These are phyloP conservation scores for Bipolaris cookei DNA, from an alignment of 2,329 filamentous ascomycete species.

Conservation along the genomic window DNA sequence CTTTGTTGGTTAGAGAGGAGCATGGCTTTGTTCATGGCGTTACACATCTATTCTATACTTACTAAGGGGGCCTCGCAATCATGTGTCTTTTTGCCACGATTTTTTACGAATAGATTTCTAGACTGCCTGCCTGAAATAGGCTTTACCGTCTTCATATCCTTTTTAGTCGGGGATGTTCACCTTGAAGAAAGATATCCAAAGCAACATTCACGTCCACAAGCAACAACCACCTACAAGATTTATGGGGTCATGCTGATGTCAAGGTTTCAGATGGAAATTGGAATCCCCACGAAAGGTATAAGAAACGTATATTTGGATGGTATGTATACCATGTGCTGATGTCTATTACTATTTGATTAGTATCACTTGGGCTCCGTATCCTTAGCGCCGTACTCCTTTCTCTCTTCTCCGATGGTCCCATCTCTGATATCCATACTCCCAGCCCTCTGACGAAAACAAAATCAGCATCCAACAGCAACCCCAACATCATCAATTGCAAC, in stretches of 20 bases:
- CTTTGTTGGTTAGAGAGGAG: conserved; percentile 19
- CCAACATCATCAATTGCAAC: conserved; percentile 27
- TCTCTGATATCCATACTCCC: neutral
- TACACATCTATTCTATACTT: conserved; percentile 8
- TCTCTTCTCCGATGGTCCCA: neutral
- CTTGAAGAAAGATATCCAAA: neutral
- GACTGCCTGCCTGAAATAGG: conserved; percentile 11
- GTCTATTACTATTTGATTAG: neutral
- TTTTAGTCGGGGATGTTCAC: neutral
- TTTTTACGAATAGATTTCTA: conserved; percentile 15
- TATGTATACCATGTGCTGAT: neutral
- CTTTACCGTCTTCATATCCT: neutral
- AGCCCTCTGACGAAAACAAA: no score
- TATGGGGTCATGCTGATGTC: neutral
- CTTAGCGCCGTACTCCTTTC: neutral
- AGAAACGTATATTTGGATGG: neutral
- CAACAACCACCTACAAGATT: neutral
- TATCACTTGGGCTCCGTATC: neutral
- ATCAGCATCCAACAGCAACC: conserved; percentile 19
- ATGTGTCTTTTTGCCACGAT: conserved; percentile 13
- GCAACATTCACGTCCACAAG: neutral
- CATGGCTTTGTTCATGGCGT: conserved; percentile 21
- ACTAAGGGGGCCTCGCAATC: conserved; percentile 1
- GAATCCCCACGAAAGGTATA: neutral
- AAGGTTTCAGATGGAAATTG: neutral